Percentiles rank a stretch among this genome's conserved stretches.
Conservation (phyloP, 306 rosid species). For the Parietaria judaica region DNA sequence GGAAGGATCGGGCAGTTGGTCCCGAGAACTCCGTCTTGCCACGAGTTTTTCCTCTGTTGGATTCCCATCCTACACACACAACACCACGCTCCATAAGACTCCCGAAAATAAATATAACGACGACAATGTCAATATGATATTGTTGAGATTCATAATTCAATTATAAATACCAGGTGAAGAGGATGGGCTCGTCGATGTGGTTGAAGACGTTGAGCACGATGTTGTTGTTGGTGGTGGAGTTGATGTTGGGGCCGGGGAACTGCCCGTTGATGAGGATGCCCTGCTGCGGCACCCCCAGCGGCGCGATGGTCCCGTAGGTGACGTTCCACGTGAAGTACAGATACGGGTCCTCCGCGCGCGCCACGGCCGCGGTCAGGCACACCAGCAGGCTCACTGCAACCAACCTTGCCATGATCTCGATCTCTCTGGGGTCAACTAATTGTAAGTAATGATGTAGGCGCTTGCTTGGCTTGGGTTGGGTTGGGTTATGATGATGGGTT, state of each 20-base stretch:
- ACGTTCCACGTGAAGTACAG: slow-evolving; percentile 61
- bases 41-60: slow-evolving; percentile 75
- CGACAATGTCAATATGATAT: not conserved
- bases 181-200: slow-evolving; percentile 76
- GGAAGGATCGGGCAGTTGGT: slow-evolving; percentile 70
- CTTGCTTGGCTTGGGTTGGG: too few species aligned
- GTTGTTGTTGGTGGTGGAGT: slow-evolving; percentile 74
- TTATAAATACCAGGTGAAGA: slow-evolving; percentile 42
- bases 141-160: not conserved
- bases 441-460: not conserved
- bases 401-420: slow-evolving; percentile 1
- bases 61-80: slow-evolving; percentile 41
- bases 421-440: not conserved
- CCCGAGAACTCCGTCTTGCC: slow-evolving; percentile 75
- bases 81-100: too few species aligned
- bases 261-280: slow-evolving; percentile 70
- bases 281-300: slow-evolving; percentile 75
- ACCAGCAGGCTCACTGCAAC: slow-evolving; percentile 15
- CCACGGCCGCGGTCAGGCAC: slow-evolving; percentile 22
- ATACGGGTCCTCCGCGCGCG: slow-evolving; percentile 57
- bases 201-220: slow-evolving; percentile 57
- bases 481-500: too few species aligned
- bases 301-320: slow-evolving; percentile 68
- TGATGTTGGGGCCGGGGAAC: slow-evolving; percentile 80
- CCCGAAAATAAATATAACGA: too few species aligned